phyloP scores from a whole-genome alignment of 2,329 filamentous ascomycete species.

The Cercospora zeina region DNA sequence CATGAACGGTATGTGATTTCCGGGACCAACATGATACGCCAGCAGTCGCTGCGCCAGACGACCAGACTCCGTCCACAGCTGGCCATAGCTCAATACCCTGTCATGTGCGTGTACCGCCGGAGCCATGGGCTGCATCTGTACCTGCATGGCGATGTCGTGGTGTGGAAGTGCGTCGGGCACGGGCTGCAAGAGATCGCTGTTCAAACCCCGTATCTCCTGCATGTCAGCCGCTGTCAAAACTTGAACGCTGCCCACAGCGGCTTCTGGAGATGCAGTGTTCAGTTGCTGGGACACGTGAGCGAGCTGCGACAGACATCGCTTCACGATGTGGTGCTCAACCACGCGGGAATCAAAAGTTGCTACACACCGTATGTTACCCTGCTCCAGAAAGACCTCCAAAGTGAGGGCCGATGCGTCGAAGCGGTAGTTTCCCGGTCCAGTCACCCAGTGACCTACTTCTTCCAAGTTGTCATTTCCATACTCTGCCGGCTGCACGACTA shows the following conservation, averaged over 20 bases:
- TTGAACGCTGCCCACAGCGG: not conserved
- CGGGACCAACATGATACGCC: conserved; percentile 14
- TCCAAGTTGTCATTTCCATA: not conserved
- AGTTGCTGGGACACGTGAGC: conserved; percentile 8
- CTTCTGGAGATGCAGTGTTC: not conserved
- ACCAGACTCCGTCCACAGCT: conserved; percentile 30
- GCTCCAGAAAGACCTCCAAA: not conserved
- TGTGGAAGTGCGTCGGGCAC: not conserved
- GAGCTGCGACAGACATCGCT: conserved; percentile 2
- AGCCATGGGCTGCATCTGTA: not conserved
- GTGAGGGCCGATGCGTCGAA: not conserved
- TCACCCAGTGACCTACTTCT: too few relatives aligned
- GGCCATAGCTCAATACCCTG: conserved; percentile 32
- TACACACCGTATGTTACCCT: not conserved
- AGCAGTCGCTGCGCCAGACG: conserved; percentile 8
- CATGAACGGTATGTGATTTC: conserved; percentile 26
- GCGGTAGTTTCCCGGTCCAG: not conserved
- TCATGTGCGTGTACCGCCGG: conserved; percentile 31
- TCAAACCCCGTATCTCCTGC: conserved; percentile 10
- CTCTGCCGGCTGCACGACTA: conserved; percentile 51
- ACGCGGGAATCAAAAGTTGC: conserved; percentile 9
- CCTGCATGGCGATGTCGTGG: not conserved
- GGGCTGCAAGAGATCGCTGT: not conserved
- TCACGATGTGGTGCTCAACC: not conserved
- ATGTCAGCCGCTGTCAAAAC: conserved; percentile 6